Evolutionary conservation across 345 rosid species (phyloP).

Genomic region (Eutrema japonicum): DNA sequence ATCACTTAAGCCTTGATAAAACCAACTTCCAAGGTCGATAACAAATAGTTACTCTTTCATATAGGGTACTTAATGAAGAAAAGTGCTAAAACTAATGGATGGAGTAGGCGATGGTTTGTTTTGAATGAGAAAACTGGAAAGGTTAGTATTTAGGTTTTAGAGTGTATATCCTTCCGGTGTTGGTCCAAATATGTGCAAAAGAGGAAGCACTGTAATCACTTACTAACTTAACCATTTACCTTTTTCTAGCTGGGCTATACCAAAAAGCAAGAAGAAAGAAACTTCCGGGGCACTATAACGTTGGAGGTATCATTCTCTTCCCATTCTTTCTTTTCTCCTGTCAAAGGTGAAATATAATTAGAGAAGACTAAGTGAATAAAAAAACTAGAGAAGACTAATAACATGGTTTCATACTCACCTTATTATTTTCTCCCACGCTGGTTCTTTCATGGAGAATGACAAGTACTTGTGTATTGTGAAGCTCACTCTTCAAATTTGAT

Average conservation of each 20-base stretch:
- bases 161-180: conserved; percentile 12
- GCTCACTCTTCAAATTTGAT: conserved; percentile 17
- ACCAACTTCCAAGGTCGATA: conserved; percentile 17
- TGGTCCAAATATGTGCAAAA: conserved; percentile 27
- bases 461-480: conserved; percentile 1
- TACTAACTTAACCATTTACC: conserved; percentile 29
- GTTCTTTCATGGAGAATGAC: conserved; percentile 4
- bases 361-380: conserved; percentile 2
- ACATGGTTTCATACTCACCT: conserved; percentile 18
- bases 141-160: conserved; percentile 50
- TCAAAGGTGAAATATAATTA: conserved; percentile 8
- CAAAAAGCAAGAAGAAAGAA: conserved; percentile 91
- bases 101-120: conserved; percentile 98
- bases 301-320: conserved; percentile 73
- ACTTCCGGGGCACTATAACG: conserved; percentile 88
- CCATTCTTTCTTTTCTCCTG: conserved; percentile 20
- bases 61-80: conserved; percentile 91
- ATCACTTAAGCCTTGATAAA: conserved; percentile 17
- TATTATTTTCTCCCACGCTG: conserved; percentile 11
- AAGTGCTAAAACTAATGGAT: conserved; percentile 89
- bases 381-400: neutral
- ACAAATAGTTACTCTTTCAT: conserved; percentile 31
- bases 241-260: conserved; percentile 90
- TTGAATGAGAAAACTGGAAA: conserved; percentile 96
- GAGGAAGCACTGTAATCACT: conserved; percentile 11